Evolutionary conservation across 2,329 filamentous ascomycete species (phyloP).

Genomic region (Phaeoacremonium minimum): DNA sequence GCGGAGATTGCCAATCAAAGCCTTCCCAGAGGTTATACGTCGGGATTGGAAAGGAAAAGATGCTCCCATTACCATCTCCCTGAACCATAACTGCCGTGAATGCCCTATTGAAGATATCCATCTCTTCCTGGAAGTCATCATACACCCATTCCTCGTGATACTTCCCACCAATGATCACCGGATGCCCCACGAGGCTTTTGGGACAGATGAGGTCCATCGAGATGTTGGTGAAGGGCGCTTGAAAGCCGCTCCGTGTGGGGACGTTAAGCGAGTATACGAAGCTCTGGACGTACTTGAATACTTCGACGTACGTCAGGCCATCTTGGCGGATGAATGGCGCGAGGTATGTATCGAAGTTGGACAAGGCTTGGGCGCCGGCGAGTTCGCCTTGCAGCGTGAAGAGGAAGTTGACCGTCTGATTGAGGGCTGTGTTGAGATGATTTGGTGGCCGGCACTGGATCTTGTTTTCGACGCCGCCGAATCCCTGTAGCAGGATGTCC

Average conservation of each 20-base stretch:
- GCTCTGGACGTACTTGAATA: slow-evolving; percentile 1
- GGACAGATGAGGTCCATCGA: background rate
- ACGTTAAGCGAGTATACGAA: slow-evolving; percentile 1
- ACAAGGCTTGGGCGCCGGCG: slow-evolving; percentile 1
- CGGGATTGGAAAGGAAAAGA: slow-evolving; percentile 1
- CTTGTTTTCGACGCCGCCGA: slow-evolving; percentile 1
- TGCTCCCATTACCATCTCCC: slow-evolving; percentile 1
- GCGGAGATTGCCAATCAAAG: background rate
- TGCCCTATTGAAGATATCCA: background rate
- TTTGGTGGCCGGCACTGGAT: slow-evolving; percentile 1
- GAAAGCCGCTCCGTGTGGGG: slow-evolving; percentile 1
- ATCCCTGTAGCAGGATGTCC: slow-evolving; percentile 1
- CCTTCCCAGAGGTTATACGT: background rate
- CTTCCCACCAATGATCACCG: slow-evolving; percentile 1
- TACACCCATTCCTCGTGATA: background rate
- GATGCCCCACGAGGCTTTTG: background rate
- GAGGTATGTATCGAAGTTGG: slow-evolving; percentile 1
- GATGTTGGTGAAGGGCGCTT: slow-evolving; percentile 1
- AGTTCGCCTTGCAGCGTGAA: slow-evolving; percentile 1
- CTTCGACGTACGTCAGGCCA: background rate
- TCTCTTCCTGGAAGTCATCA: slow-evolving; percentile 1
- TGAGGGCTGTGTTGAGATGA: slow-evolving; percentile 1
- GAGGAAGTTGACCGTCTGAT: slow-evolving; percentile 1
- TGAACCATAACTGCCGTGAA: slow-evolving; percentile 1
- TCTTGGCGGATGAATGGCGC: slow-evolving; percentile 1